Evolutionary conservation across 2,329 filamentous ascomycete species (phyloP), one percentile per base, ranked within the genome.

Genomic region (Verticillium alfalfae): DNA sequence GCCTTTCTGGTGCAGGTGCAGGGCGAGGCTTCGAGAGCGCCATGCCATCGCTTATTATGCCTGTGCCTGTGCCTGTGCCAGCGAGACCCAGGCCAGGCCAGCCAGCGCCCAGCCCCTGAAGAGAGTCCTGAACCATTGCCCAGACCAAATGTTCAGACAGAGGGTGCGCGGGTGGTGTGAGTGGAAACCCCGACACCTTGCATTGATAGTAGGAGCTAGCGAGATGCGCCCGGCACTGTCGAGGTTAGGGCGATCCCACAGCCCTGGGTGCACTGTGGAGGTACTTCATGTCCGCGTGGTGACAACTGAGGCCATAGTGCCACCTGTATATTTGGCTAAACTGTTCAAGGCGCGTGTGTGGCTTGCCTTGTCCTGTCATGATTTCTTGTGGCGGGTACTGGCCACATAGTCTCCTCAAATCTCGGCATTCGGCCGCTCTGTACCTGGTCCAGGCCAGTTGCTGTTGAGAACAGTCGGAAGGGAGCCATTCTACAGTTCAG

Each of bases 191-290:
- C 45, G 45, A 52, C 45, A 52, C 45, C 45, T 52, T 52, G 45
- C 45, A 52, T 52, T 52, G 45, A 52, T 52, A 52, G 22, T 26
- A 52, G 45, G 22, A 18, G 45, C 45, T 66, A 64, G 62, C 63
- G 63, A 63, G 64, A 66, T 58, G 64, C 52, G 63, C 61, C 61
- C 64, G 64, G 62, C 64, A 63, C 38, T 63, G 62, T 65, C 62
- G 61, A 58, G 59, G 52, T 61, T 61, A 64, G 63, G 63, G n/a
- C 57, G 58, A 63, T 66, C 62, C 64, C 64, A 64, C 63, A 45
- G 52, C 62, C 62, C 58, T 63, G 64, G 64, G 64, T 65, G 38
- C 62, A 64, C 64, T 62, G 62, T 54, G 58, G 60, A 37, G 45
- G 45, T 52, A 52, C 45, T 52, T 52, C 16, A 52, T 22, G n/a